These are phyloP conservation scores for Nemania diffusa DNA, from an alignment of 2,329 filamentous ascomycete species.

Conservation along the genomic window DNA sequence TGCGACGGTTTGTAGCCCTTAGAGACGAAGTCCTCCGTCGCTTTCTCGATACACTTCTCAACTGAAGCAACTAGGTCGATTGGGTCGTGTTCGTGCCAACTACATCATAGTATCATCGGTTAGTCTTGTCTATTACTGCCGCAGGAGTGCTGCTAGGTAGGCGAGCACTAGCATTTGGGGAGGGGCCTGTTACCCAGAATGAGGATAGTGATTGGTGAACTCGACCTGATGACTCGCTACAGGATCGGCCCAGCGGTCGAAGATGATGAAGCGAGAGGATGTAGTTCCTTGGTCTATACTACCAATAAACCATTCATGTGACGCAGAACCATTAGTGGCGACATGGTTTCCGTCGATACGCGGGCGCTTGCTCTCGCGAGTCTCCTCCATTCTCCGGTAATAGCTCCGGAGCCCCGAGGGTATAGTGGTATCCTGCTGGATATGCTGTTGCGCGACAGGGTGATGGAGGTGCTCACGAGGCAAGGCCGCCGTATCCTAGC, in stretches of 20 bases:
- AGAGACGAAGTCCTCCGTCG: constrained; percentile 75
- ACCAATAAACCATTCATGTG: constrained; percentile 75
- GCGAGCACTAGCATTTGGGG: not conserved
- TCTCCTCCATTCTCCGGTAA: constrained; percentile 42
- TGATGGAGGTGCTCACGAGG: constrained; percentile 36
- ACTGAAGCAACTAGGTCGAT: constrained; percentile 79
- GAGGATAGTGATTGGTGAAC: constrained; percentile 84
- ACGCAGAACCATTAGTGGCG: constrained; percentile 26
- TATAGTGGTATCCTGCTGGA: constrained; percentile 17
- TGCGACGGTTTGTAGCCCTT: constrained; percentile 73
- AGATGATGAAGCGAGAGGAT: constrained; percentile 89
- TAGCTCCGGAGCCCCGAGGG: constrained; percentile 33
- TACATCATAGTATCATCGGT: constrained; percentile 49
- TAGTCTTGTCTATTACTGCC: constrained; percentile 20
- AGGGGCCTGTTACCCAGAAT: constrained; percentile 73
- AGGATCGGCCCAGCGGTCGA: constrained; percentile 80
- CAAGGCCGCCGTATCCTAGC: constrained; percentile 46
- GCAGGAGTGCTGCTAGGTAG: not conserved
- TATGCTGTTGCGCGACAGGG: constrained; percentile 18
- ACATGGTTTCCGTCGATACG: constrained; percentile 30
- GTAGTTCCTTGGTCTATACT: constrained; percentile 94
- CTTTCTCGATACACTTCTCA: constrained; percentile 81
- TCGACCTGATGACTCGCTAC: constrained; percentile 87
- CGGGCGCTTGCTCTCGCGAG: constrained; percentile 42
- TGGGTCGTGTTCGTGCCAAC: constrained; percentile 92